Evolutionary conservation across 2,329 filamentous ascomycete genomes (phyloP).

Genomic region (Sporothrix euskadiensis): DNA sequence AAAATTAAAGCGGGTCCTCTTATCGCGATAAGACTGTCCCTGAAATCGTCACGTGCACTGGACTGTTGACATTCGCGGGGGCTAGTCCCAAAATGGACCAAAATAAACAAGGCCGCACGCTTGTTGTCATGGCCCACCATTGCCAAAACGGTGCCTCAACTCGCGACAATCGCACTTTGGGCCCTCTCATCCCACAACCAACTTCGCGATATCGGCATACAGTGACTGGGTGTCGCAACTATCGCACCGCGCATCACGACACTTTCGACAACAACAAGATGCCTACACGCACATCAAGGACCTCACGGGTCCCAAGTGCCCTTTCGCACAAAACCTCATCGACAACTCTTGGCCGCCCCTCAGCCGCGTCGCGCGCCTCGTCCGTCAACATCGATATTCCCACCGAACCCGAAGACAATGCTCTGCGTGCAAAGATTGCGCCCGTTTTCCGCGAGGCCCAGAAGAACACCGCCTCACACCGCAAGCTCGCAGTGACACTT

Average conservation of each 20-base stretch:
- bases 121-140: constrained; percentile 29
- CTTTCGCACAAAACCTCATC: constrained; percentile 45
- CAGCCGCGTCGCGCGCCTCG: constrained; percentile 51
- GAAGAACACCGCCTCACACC: constrained; percentile 82
- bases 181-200: constrained; percentile 3
- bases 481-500: constrained; percentile 83
- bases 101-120: constrained; percentile 30
- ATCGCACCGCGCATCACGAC: constrained; percentile 21
- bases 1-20: constrained; percentile 26
- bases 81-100: constrained; percentile 31
- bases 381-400: constrained; percentile 56
- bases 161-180: background rate
- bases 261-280: constrained; percentile 39
- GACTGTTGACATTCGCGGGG: background rate
- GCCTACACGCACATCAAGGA: constrained; percentile 53
- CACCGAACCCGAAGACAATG: constrained; percentile 69
- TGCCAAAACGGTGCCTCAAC: constrained; percentile 10
- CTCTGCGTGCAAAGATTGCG: constrained; percentile 72
- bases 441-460: constrained; percentile 79
- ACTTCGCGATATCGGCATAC: background rate
- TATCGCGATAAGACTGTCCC: constrained; percentile 27
- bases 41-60: constrained; percentile 25
- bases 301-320: constrained; percentile 47
- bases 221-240: background rate
- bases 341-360: constrained; percentile 45